These are phyloP conservation scores for Globisporangium ultimum DNA, from an alignment of 352 stramenopile species.

Conservation along the genomic window DNA sequence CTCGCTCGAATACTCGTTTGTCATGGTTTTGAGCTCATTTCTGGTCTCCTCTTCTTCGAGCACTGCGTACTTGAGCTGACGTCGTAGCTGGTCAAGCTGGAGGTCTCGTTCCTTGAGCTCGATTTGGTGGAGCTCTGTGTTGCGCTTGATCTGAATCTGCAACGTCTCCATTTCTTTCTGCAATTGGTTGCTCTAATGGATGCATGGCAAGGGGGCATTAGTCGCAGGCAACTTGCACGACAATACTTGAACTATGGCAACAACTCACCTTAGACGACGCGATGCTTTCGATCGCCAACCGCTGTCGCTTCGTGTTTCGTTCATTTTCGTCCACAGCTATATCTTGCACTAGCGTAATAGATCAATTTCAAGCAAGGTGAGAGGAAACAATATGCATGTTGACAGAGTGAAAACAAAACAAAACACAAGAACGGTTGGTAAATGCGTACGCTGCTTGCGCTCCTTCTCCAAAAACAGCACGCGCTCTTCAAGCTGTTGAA, in stretches of 20 bases:
- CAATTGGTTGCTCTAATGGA: conserved; percentile 44
- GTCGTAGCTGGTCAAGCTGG: conserved; percentile 62
- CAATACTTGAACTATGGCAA: not conserved
- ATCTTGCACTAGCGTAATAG: conserved; percentile 19
- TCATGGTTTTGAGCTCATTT: conserved; percentile 51
- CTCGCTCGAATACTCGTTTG: conserved; percentile 48
- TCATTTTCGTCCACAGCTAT: conserved; percentile 21
- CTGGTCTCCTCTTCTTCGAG: conserved; percentile 61
- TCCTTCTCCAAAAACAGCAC: conserved; percentile 28
- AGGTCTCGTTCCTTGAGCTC: conserved; percentile 67
- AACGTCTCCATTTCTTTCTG: conserved; percentile 50
- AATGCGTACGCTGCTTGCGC: conserved; percentile 28
- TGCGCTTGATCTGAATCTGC: conserved; percentile 49
- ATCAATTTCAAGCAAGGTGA: not conserved
- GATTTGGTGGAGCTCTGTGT: conserved; percentile 53
- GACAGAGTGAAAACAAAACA: not conserved
- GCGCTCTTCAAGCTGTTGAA: conserved; percentile 30
- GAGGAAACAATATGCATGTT: conserved; percentile 1
- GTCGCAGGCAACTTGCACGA: not conserved
- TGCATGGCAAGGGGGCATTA: not conserved
- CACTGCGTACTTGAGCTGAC: conserved; percentile 62
- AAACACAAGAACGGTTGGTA: not conserved
- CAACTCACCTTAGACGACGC: conserved; percentile 48
- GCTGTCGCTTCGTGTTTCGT: conserved; percentile 41
- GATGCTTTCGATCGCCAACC: conserved; percentile 54